Evolutionary conservation across 2,329 filamentous ascomycete species (phyloP).

Genomic region (Achaetomium macrosporum): DNA sequence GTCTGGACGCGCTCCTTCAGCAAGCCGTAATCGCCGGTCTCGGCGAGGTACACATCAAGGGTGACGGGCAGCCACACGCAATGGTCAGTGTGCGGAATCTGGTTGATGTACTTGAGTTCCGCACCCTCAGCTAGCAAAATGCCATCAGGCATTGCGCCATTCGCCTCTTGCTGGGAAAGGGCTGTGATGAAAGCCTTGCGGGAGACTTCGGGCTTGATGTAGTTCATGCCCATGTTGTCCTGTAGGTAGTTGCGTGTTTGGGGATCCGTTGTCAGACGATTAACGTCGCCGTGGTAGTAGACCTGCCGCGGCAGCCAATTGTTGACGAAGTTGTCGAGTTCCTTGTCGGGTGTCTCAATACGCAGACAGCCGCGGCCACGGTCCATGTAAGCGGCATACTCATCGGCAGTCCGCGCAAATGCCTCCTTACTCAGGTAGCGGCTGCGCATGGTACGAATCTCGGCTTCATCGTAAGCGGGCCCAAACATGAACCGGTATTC

Average conservation of each 20-base stretch:
- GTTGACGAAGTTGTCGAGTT: conserved; percentile 53
- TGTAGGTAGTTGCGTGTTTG: conserved; percentile 55
- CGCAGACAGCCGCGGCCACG: conserved; percentile 44
- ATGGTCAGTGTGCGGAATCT: conserved; percentile 55
- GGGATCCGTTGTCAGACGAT: conserved; percentile 52
- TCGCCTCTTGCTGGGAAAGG: conserved; percentile 47
- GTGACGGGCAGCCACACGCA: conserved; percentile 53
- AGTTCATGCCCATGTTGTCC: conserved; percentile 57
- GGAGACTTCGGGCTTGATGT: conserved; percentile 45
- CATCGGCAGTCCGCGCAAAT: conserved; percentile 39
- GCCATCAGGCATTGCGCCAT: conserved; percentile 53
- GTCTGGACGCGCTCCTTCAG: conserved; percentile 40
- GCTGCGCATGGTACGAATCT: conserved; percentile 40
- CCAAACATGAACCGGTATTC: conserved; percentile 52
- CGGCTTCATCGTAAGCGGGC: conserved; percentile 46
- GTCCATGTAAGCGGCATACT: conserved; percentile 48
- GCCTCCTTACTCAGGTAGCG: conserved; percentile 45
- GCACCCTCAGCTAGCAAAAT: conserved; percentile 49
- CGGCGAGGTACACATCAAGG: conserved; percentile 48
- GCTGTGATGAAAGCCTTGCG: conserved; percentile 44
- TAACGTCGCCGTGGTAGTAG: conserved; percentile 55
- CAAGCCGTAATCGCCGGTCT: conserved; percentile 48
- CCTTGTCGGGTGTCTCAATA: conserved; percentile 49
- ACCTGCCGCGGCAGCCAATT: conserved; percentile 53
- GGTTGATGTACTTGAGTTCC: conserved; percentile 56